Base-by-base conservation (phyloP, 2,329 filamentous ascomycete species). In the Stachybotrys chlorohalonatus region DNA sequence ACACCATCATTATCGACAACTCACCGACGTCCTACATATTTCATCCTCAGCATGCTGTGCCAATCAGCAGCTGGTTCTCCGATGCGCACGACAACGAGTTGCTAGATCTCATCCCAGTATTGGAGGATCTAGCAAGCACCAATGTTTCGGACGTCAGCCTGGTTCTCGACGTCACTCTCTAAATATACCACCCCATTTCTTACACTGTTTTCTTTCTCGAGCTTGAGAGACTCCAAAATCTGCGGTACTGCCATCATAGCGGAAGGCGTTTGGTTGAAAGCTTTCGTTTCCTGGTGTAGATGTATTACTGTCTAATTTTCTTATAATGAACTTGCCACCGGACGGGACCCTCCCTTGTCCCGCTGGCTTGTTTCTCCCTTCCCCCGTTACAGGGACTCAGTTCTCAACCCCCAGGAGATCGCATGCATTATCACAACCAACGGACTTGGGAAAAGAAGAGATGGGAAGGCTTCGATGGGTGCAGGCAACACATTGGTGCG, bases 11-110 rank as follows among this genome's bases (percentile, higher is more conserved):
- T 70, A 99, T 99, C 67, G 94, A 99, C 77, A 99, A 99, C 74
- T 97, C 94, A 50, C 94, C 94, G 2, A 99, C 94, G 5, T 97
- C 93, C 11, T 99, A 99, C 77, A 97, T 99, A 66, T 99, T 99
- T 81, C 94, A 99, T 70, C 94, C 94, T 30, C 93, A 99, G 76
- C 94, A 99, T 71, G 94, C 94, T 57, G 93, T 99, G 52, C 94
- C 94, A 31, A 99, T 99, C 75, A 96, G 92, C 82, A 97, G 93
- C 79, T 99, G 94, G 94, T 99, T 99, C 76, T 96, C 92, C 62
- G 94, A 99, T 74, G 94, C 94, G 58, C 94, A 99, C 73, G 94
- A 99, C 76, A 99, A 99, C 74, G 94, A 99, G 79, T 81, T 99
- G 58, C 80, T 99, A 66, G 94, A 99, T 70, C 79, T 99, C 64